Evolutionary conservation across 306 rosid genomes (phyloP).

Genomic region (Quillaja saponaria): DNA sequence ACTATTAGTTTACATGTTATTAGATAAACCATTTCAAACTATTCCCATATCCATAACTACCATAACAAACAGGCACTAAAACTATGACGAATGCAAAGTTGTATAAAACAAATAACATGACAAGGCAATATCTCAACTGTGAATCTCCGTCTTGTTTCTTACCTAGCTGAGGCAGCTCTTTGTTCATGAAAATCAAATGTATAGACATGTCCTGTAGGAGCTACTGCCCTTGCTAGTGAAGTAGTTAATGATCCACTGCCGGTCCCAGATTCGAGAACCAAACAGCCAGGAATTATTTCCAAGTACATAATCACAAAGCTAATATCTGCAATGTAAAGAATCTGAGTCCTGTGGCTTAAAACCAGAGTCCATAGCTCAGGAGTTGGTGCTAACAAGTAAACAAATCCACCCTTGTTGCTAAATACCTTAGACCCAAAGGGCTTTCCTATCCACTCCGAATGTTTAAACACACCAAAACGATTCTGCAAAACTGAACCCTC

Average conservation of each 20-base stretch:
- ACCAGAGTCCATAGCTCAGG: constrained; percentile 90
- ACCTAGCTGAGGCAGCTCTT: constrained; percentile 88
- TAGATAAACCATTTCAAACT: too few species aligned
- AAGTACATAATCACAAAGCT: constrained; percentile 77
- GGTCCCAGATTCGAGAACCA: constrained; percentile 89
- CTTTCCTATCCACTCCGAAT: constrained; percentile 88
- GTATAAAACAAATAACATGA: constrained; percentile 7
- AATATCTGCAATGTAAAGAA: constrained; percentile 85
- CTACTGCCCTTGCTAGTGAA: constrained; percentile 78
- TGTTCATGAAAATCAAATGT: constrained; percentile 93
- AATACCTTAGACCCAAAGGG: constrained; percentile 80
- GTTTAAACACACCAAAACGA: constrained; percentile 78
- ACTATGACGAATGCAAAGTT: neutral
- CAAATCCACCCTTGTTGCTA: constrained; percentile 78
- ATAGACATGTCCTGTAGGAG: constrained; percentile 74
- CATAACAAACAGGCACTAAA: neutral
- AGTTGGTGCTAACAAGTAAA: constrained; percentile 83
- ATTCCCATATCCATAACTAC: neutral
- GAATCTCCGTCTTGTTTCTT: constrained; percentile 20
- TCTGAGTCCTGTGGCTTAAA: constrained; percentile 84
- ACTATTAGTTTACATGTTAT: too few species aligned
- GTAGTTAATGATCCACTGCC: constrained; percentile 93
- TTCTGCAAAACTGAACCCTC: constrained; percentile 69
- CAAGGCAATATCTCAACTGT: neutral
- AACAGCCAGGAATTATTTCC: constrained; percentile 79